phyloP scores from a whole-genome alignment of 2,329 filamentous ascomycete genomes.

The Hymenoscyphus infarciens region DNA sequence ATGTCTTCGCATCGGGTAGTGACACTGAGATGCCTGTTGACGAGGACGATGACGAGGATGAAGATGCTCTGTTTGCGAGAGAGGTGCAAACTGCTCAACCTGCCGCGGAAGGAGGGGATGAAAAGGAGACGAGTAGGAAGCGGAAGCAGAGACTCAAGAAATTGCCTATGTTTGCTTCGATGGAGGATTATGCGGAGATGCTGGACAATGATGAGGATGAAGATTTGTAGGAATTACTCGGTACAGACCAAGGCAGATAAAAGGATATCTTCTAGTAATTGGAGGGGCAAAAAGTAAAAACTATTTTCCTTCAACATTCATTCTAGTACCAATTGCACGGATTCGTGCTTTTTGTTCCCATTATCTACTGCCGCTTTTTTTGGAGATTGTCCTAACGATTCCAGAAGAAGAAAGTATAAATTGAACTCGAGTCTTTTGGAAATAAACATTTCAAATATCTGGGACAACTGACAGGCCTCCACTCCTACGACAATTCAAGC shows the following conservation, averaged over 20 bases:
- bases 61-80: conserved; percentile 39
- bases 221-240: conserved; percentile 15
- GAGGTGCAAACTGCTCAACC: conserved; percentile 35
- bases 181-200: conserved; percentile 88
- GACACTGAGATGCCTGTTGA: conserved; percentile 36
- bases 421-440: too few relatives aligned
- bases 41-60: conserved; percentile 45
- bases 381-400: too few relatives aligned
- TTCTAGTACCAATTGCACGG: neutral
- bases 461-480: too few relatives aligned
- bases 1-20: conserved; percentile 15
- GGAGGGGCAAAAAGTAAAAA: neutral
- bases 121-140: conserved; percentile 45
- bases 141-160: conserved; percentile 83
- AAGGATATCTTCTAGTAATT: neutral
- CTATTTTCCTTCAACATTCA: neutral
- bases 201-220: conserved; percentile 67
- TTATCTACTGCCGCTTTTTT: too few relatives aligned
- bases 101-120: conserved; percentile 44
- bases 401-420: too few relatives aligned
- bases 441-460: too few relatives aligned
- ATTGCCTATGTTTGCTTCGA: conserved; percentile 88
- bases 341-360: too few relatives aligned
- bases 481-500: too few relatives aligned
- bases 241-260: neutral